These are phyloP conservation scores for Rhizopogon roseolus DNA, from an alignment of 768 basidiomycete species.

Conservation along the genomic window DNA sequence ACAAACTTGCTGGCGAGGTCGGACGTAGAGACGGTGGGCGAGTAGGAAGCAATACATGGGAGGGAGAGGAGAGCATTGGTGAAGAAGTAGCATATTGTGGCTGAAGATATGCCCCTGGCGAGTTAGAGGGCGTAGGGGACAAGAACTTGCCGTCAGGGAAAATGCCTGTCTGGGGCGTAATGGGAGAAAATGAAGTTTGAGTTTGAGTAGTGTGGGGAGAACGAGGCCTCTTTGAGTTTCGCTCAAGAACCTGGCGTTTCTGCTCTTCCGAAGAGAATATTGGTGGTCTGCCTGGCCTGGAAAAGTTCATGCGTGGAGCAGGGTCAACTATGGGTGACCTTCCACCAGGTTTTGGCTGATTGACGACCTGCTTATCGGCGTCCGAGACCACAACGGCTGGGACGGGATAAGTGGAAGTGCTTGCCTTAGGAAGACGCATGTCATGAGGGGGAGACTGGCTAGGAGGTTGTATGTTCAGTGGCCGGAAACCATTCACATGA, in stretches of 20 bases:
- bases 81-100: constrained; percentile 12
- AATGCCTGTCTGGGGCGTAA: constrained; percentile 19
- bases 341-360: constrained; percentile 13
- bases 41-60: constrained; percentile 17
- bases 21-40: constrained; percentile 33
- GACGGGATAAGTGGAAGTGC: constrained; percentile 21
- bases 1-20: constrained; percentile 39
- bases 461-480: background rate
- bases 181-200: constrained; percentile 6
- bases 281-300: constrained; percentile 51
- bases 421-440: background rate
- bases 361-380: constrained; percentile 1
- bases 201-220: constrained; percentile 22
- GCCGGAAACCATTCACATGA: background rate
- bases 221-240: constrained; percentile 44
- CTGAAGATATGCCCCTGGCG: constrained; percentile 6
- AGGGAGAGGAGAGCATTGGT: constrained; percentile 9
- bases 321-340: constrained; percentile 41
- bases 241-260: constrained; percentile 47
- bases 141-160: constrained; percentile 2
- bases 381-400: constrained; percentile 55
- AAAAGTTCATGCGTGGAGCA: constrained; percentile 52
- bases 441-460: background rate
- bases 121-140: background rate
- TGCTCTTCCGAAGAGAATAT: constrained; percentile 33